phyloP scores from a whole-genome alignment of 768 basidiomycete species.

The Tephrocybe sp. region DNA sequence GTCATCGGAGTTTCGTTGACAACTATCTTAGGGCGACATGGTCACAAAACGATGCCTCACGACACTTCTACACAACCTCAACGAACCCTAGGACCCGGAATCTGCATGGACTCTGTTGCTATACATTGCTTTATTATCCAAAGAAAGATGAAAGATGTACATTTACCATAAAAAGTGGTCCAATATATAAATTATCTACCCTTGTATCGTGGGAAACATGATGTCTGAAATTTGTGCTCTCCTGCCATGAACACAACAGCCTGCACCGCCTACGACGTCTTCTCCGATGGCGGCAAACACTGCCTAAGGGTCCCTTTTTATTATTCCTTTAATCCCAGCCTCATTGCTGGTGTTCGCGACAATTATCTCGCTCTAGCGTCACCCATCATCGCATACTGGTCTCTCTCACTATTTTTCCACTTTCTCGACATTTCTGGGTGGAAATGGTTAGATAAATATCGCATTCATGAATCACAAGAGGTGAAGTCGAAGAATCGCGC shows the following conservation, averaged over 20 bases:
- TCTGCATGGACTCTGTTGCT: constrained; percentile 17
- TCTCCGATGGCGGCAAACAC: constrained; percentile 24
- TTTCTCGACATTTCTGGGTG: constrained; percentile 73
- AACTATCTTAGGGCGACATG: constrained; percentile 78
- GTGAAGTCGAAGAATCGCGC: constrained; percentile 73
- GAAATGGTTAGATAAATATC: constrained; percentile 76
- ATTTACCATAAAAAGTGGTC: constrained; percentile 6
- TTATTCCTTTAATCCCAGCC: constrained; percentile 38
- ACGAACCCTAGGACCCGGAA: constrained; percentile 50
- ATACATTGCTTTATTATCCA: constrained; percentile 16
- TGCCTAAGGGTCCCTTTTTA: constrained; percentile 51
- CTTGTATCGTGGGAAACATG: constrained; percentile 10
- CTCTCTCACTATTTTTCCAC: constrained; percentile 76
- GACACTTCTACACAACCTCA: constrained; percentile 85
- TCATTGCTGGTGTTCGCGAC: constrained; percentile 66
- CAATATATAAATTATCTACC: constrained; percentile 12
- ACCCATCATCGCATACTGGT: constrained; percentile 86
- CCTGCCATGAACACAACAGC: constrained; percentile 34
- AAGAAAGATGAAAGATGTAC: constrained; percentile 9
- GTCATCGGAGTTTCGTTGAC: constrained; percentile 12
- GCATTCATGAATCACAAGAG: constrained; percentile 87
- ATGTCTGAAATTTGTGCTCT: constrained; percentile 11
- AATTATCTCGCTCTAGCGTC: constrained; percentile 64
- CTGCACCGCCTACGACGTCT: constrained; percentile 23
- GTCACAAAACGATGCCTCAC: constrained; percentile 95